Conservation (phyloP, 352 stramenopile species). For the Phytopythium kandeliae region DNA sequence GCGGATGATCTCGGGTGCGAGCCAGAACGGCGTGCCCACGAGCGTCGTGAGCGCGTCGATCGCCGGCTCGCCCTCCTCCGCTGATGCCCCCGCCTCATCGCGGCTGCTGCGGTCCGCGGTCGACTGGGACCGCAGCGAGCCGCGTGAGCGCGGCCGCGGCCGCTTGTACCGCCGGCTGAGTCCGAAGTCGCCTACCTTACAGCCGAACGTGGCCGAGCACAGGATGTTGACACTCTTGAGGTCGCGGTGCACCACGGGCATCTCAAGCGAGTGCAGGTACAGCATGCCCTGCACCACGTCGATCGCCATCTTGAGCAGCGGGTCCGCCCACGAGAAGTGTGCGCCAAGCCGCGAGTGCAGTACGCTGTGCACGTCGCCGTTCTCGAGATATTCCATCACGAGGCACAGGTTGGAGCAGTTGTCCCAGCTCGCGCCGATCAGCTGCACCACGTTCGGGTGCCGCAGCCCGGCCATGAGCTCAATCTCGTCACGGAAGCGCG, state of each 20-base stretch:
- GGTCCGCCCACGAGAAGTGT: conserved; percentile 81
- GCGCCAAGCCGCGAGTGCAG: conserved; percentile 76
- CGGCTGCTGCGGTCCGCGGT: background rate
- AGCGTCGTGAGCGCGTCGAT: conserved; percentile 81
- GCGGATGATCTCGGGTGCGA: conserved; percentile 85
- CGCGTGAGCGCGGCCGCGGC: conserved; percentile 13
- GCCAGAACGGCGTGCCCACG: conserved; percentile 84
- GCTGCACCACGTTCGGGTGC: conserved; percentile 87
- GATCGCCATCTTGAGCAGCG: conserved; percentile 84
- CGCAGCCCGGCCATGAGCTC: conserved; percentile 82
- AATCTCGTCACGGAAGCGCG: conserved; percentile 82
- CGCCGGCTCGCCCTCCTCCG: conserved; percentile 8
- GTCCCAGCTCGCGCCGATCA: conserved; percentile 87
- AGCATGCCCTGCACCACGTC: conserved; percentile 84
- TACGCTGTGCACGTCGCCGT: conserved; percentile 84
- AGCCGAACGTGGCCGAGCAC: conserved; percentile 83
- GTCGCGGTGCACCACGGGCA: conserved; percentile 79
- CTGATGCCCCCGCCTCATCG: background rate
- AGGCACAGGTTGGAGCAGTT: conserved; percentile 87
- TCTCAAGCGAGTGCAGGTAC: conserved; percentile 83
- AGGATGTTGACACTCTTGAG: conserved; percentile 88
- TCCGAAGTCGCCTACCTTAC: conserved; percentile 86
- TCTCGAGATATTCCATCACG: conserved; percentile 89
- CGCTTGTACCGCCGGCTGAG: conserved; percentile 76
- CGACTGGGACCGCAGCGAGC: background rate